Evolutionary conservation across 2,329 filamentous ascomycete species (phyloP).

Genomic region (Tolypocladium pustulatum): DNA sequence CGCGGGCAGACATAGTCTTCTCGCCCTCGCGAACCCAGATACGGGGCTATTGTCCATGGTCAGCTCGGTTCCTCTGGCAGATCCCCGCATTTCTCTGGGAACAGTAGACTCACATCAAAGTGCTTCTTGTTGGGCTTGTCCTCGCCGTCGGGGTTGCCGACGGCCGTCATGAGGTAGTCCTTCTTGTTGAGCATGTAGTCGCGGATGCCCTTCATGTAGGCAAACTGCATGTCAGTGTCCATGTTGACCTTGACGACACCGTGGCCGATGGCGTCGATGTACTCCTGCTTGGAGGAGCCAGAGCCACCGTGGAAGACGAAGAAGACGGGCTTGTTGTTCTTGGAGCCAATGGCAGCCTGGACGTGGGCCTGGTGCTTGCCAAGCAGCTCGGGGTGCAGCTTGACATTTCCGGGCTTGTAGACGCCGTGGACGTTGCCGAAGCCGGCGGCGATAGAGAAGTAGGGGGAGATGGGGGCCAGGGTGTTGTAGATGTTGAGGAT

Average conservation of each 20-base stretch:
- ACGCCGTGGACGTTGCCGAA: constrained; percentile 99
- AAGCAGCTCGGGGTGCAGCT: constrained; percentile 90
- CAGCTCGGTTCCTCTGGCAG: not conserved
- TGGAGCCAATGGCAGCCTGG: constrained; percentile 62
- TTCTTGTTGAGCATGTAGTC: constrained; percentile 93
- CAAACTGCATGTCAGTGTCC: constrained; percentile 95
- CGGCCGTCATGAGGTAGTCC: constrained; percentile 77
- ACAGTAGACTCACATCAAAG: constrained; percentile 44
- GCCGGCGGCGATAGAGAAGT: constrained; percentile 96
- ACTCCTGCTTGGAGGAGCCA: constrained; percentile 85
- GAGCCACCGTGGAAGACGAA: constrained; percentile 99
- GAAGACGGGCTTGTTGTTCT: constrained; percentile 87
- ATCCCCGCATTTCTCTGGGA: not conserved
- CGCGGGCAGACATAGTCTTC: constrained; percentile 85
- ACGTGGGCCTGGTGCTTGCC: constrained; percentile 93
- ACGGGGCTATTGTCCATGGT: constrained; percentile 47
- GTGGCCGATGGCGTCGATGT: constrained; percentile 74
- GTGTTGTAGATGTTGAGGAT: constrained; percentile 86
- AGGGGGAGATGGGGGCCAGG: constrained; percentile 75
- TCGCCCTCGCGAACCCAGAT: constrained; percentile 96
- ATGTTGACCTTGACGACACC: constrained; percentile 99
- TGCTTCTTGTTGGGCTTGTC: constrained; percentile 99
- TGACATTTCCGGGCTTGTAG: constrained; percentile 97
- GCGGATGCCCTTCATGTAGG: constrained; percentile 84
- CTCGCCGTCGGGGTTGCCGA: constrained; percentile 90